Evolutionary conservation across 306 rosid genomes (phyloP).

Genomic region (Quercus glauca): DNA sequence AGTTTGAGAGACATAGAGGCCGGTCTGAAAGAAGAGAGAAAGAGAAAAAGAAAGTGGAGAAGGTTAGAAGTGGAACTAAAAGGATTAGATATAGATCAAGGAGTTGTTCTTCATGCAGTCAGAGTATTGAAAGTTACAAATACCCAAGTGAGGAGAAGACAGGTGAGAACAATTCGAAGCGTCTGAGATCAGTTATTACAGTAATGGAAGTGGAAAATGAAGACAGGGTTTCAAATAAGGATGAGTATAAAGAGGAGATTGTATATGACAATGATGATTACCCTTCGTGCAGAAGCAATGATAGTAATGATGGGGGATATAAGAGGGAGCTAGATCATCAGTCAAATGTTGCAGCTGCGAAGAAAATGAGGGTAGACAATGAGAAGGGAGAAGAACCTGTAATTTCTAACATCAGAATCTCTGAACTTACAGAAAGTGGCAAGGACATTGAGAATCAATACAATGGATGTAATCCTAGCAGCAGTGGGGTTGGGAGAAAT

Average conservation of each 20-base stretch:
- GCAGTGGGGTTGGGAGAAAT: conserved; percentile 26
- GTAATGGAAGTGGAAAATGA: conserved; percentile 40
- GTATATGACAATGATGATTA: conserved; percentile 54
- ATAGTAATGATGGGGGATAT: conserved; percentile 51
- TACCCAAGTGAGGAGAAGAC: conserved; percentile 33
- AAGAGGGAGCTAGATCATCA: conserved; percentile 45
- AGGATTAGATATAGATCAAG: conserved; percentile 52
- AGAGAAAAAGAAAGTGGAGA: conserved; percentile 29
- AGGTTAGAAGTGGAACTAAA: conserved; percentile 36
- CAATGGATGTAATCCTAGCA: conserved; percentile 23
- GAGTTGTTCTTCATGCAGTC: conserved; percentile 52
- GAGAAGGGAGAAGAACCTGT: conserved; percentile 31
- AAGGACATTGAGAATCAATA: conserved; percentile 1
- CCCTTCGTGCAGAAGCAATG: conserved; percentile 67
- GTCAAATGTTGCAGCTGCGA: conserved; percentile 29
- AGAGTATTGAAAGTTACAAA: conserved; percentile 32
- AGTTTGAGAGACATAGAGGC: conserved; percentile 32
- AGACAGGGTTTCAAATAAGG: conserved; percentile 27
- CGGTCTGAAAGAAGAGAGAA: conserved; percentile 45
- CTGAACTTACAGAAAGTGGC: conserved; percentile 14
- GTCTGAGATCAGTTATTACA: conserved; percentile 65
- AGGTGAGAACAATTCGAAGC: conserved; percentile 36
- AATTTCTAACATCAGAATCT: conserved; percentile 20
- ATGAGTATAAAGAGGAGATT: conserved; percentile 59
- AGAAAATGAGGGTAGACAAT: conserved; percentile 32